phyloP scores from a whole-genome alignment of 176 grass and related monocot species.

The Aegilops speltoides region DNA sequence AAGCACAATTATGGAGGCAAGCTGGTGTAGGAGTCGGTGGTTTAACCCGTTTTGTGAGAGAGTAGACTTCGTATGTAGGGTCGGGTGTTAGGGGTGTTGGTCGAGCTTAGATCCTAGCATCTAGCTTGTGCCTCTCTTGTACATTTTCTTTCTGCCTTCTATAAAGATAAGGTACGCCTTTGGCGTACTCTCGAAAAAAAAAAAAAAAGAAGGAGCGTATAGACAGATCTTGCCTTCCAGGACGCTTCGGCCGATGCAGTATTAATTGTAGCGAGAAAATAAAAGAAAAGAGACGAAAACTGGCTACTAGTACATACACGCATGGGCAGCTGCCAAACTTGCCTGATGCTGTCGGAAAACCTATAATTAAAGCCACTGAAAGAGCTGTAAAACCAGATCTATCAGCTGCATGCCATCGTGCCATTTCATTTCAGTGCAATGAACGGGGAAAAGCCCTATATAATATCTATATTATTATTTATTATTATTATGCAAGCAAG shows the following conservation, averaged over 20 bases:
- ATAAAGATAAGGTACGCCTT: no score
- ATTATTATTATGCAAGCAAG: no score
- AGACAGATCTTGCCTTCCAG: neutral
- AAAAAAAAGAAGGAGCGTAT: slow-evolving; percentile 2
- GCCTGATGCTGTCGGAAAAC: slow-evolving; percentile 42
- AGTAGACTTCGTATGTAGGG: no score
- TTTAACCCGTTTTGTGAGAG: no score
- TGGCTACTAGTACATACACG: slow-evolving; percentile 6
- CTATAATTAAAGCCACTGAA: slow-evolving; percentile 8
- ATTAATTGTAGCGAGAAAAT: slow-evolving; percentile 3
- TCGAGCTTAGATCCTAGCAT: no score
- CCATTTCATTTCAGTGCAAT: neutral
- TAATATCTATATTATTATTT: no score
- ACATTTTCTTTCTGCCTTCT: no score
- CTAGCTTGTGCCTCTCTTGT: no score
- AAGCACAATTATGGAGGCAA: no score
- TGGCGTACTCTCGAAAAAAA: no score
- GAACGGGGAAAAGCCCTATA: neutral
- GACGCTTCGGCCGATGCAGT: neutral
- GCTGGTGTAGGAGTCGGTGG: no score
- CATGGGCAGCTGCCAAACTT: slow-evolving; percentile 36
- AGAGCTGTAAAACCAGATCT: neutral
- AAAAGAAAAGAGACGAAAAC: slow-evolving; percentile 19
- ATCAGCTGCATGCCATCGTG: neutral
- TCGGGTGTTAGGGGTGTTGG: no score